phyloP scores from a whole-genome alignment of 306 rosid genomes.

The Senna siamea region DNA sequence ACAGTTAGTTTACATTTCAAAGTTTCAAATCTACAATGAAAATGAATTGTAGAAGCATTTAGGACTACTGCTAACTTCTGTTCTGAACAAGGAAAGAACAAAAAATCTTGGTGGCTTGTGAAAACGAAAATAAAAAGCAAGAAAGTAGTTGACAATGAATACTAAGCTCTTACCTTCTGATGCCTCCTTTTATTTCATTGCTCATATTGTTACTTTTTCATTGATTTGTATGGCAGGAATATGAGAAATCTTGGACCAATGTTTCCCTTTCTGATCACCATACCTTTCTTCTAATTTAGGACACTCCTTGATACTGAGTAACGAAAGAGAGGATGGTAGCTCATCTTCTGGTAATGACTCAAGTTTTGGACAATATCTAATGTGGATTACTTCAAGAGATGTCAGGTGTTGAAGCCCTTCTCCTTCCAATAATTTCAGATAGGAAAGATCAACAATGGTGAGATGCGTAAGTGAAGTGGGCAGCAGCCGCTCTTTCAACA shows the following conservation, averaged over 20 bases:
- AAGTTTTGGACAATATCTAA: not conserved
- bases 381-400: not conserved
- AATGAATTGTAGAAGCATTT: too few species aligned
- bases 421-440: not conserved
- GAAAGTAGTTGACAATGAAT: too few species aligned
- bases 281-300: not conserved
- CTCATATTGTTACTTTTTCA: not conserved
- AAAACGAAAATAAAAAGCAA: too few species aligned
- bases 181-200: too few species aligned
- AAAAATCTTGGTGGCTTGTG: not conserved
- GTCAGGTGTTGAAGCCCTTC: not conserved
- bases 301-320: not conserved
- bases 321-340: not conserved
- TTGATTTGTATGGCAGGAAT: not conserved
- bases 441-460: rapidly evolving
- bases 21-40: too few species aligned
- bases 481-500: not conserved
- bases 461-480: not conserved
- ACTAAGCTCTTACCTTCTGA: not conserved
- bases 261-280: not conserved
- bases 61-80: too few species aligned
- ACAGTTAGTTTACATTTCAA: too few species aligned
- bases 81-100: too few species aligned
- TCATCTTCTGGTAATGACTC: not conserved
- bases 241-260: not conserved